Evolutionary conservation across 768 basidiomycete genomes (phyloP), one percentile per base, ranked within the genome.

Genomic region (Multifurca ochricompacta): DNA sequence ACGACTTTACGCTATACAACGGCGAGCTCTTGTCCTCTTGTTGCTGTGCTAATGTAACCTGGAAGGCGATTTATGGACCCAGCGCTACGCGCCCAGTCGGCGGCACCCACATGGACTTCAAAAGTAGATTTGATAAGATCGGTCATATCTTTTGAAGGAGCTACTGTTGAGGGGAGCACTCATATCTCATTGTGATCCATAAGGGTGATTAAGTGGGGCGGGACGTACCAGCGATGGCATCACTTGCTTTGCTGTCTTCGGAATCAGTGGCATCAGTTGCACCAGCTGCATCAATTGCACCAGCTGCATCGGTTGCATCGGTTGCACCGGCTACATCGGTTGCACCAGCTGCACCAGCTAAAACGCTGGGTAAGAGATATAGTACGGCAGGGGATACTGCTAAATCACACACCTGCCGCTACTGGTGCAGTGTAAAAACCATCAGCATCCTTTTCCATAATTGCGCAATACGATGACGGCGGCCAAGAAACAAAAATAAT

Each of bases 21-120:
- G 95, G 96, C n/a, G 95, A 98, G 66, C 95, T 85, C 36, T 92
- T 89, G 66, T 99, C 91, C 27, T 79, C 82, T 71, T 98, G 96
- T 67, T 95, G 91, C 71, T 98, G 94, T 46, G 93, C 93, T 54
- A 98, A 78, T 18, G 93, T 98, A 59, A 99, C 93, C 92, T 91
- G 63, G 28, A 56, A 23, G 36, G 42, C 37, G 27, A 46, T 41
- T 46, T 45, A 52, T 47, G 35, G 50, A 25, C 30, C 21, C 41
- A 13, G 21, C 7, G 31, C 31, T 19, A 21, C 25, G 19, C 44
- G 43, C 7, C 55, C n/a, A 53, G 18, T 42, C 18, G 21, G 34
- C 36, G 19, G 31, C 27, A 69, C 83, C 52, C 67, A 90, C 89
- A 63, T 79, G 77, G 59, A 91, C 89, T 70, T 91, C 87, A 64